phyloP scores from a whole-genome alignment of 2,329 filamentous ascomycete species.

The Aspergillus sp. region DNA sequence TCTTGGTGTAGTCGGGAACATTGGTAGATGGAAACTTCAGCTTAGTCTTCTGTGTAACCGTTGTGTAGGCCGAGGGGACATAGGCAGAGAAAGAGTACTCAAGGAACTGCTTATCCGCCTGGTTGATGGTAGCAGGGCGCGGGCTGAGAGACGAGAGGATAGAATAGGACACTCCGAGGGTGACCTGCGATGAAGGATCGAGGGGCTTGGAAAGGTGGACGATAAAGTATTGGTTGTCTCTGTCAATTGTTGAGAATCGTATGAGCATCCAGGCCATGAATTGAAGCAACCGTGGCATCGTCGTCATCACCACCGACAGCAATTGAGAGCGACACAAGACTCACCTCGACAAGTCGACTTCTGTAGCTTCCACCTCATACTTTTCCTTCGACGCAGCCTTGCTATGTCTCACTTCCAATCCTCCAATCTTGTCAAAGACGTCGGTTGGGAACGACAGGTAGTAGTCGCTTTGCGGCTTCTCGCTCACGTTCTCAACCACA shows the following conservation, averaged over 20 bases:
- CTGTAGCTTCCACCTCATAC: constrained; percentile 67
- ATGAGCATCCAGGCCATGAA: constrained; percentile 2
- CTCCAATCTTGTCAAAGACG: constrained; percentile 72
- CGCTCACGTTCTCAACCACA: constrained; percentile 83
- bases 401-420: constrained; percentile 87
- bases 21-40: constrained; percentile 77
- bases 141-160: constrained; percentile 73
- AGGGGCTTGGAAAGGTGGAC: constrained; percentile 75
- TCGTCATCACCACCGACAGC: constrained; percentile 7
- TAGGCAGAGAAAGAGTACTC: constrained; percentile 83
- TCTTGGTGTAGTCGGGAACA: constrained; percentile 78
- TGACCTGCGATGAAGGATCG: constrained; percentile 71
- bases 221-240: constrained; percentile 75
- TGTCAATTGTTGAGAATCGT: constrained; percentile 33
- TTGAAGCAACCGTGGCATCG: constrained; percentile 11
- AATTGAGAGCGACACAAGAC: constrained; percentile 51
- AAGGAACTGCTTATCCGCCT: constrained; percentile 82
- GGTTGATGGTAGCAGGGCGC: constrained; percentile 75
- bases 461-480: constrained; percentile 79
- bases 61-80: constrained; percentile 75
- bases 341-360: constrained; percentile 51
- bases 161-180: constrained; percentile 80
- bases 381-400: constrained; percentile 65
- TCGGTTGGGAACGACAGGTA: constrained; percentile 79
- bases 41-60: constrained; percentile 93